Percentiles rank a stretch among this genome's conserved stretches.
Evolutionary conservation across 139 green algal species (phyloP).

Genomic region (Asterochloris sp.): DNA sequence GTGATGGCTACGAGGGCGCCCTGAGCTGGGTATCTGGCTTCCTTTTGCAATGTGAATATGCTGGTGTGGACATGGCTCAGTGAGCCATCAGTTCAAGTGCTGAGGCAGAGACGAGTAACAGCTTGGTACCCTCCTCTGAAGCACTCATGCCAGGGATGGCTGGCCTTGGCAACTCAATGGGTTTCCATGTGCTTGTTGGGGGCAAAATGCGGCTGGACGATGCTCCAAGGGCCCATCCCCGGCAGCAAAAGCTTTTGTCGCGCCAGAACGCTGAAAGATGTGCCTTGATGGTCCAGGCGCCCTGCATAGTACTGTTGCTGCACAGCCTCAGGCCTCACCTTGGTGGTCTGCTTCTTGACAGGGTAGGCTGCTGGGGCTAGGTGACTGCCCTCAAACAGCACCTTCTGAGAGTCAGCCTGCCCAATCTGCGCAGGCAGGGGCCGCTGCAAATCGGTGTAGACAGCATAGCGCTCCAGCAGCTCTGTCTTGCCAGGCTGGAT

Average conservation of each 20-base stretch:
- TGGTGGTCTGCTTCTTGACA: conserved; percentile 49
- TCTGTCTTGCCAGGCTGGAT: conserved; percentile 22
- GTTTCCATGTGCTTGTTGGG: not conserved
- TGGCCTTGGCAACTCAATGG: not conserved
- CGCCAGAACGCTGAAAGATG: not conserved
- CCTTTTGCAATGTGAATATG: no score
- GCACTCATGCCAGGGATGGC: no score
- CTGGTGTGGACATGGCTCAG: no score
- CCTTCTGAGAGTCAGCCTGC: conserved; percentile 69
- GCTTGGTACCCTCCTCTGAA: no score
- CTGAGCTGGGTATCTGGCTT: no score
- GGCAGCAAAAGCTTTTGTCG: not conserved
- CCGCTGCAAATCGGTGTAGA: conserved; percentile 48
- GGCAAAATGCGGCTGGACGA: not conserved
- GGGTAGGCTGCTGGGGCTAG: conserved; percentile 64
- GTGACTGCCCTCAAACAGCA: conserved; percentile 57
- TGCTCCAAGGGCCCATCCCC: not conserved
- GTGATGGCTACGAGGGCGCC: no score
- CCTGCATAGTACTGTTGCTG: not conserved
- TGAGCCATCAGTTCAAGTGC: no score
- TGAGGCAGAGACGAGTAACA: no score
- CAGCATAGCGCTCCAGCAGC: conserved; percentile 13
- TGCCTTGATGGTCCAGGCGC: not conserved
- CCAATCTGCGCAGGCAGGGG: conserved; percentile 55
- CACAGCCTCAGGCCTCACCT: conserved; percentile 25